Evolutionary conservation across 2,329 filamentous ascomycete genomes (phyloP), one percentile per base, ranked within the genome.

Genomic region (Aspergillus neotritici): DNA sequence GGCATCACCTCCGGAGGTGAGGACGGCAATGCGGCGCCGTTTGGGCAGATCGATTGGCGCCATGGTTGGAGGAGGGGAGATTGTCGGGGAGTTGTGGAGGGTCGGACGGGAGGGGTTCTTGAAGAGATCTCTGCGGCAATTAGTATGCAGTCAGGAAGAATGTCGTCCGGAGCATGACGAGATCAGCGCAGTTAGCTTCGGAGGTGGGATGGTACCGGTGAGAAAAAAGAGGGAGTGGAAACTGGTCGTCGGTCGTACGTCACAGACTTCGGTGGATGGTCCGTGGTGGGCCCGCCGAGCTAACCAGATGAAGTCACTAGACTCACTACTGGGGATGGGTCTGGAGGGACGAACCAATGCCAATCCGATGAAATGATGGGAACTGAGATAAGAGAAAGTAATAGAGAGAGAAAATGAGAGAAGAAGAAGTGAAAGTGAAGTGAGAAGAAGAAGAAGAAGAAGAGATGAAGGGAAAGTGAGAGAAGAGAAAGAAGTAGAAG

Each of bases 1-100:
- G 53, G 88, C 87, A 76, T 96, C 90, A 61, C 90, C 90, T 62
- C 90, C 90, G 55, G 87, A 94, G 61, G 90, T 96, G 84, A 96
- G 88, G 66, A 96, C 82, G 53, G 84, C 90, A 64, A 96, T 91
- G 52, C 78, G 74, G 61, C 80, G 78, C 64, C 76, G 78, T 63
- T 73, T 74, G 53, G 68, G 63, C 49, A 61, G 61, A 36, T 60
- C 34, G 43, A 53, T 47, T 54, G 66, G 25, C 25, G 31, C 25
- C 14, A 29, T 38, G 25, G 28, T 38, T 16, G 25, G 31, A 29
- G 15, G 36, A 4, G 12, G 7, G 21, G 4, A 38, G 29, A 29
- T 29, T 29, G 16, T 28, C 16, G 37, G 2, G 68, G 64, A 30
- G 63, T 63, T 2, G n/a, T n/a, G n/a, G n/a, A n/a, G n/a, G n/a